Evolutionary conservation across 805 yeast genomes (phyloP).

Genomic region (Metschnikowia picachoensis): DNA sequence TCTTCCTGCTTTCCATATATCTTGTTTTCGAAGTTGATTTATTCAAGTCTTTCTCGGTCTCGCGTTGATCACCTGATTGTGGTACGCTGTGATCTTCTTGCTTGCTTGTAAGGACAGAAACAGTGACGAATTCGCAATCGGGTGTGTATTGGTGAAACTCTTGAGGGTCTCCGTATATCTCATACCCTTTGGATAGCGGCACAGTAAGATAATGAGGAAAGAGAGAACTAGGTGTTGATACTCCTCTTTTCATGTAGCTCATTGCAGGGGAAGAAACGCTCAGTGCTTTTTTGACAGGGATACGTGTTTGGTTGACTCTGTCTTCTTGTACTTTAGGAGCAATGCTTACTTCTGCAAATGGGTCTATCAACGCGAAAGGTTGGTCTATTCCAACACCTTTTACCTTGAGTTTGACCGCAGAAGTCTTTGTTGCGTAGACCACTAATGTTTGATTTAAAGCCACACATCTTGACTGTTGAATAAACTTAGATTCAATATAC

Average conservation of each 20-base stretch:
- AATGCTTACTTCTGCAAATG: conserved; percentile 66
- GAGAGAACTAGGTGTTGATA: conserved; percentile 50
- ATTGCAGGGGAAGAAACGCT: no score
- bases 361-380: conserved; percentile 50
- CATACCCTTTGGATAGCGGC: conserved; percentile 25
- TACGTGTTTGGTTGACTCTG: conserved; percentile 6
- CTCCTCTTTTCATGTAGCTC: conserved; percentile 42
- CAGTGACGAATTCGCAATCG: conserved; percentile 43
- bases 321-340: conserved; percentile 54
- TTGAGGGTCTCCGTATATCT: conserved; percentile 44
- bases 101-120: conserved; percentile 41
- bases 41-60: conserved; percentile 7
- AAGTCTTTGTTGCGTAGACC: conserved; percentile 59
- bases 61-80: conserved; percentile 1
- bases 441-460: conserved; percentile 54
- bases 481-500: conserved; percentile 64
- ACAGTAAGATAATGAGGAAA: conserved; percentile 20
- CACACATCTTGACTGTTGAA: conserved; percentile 80
- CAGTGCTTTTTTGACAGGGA: no score
- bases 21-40: conserved; percentile 6
- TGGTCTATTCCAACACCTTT: conserved; percentile 41
- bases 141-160: conserved; percentile 32
- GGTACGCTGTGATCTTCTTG: conserved; percentile 9
- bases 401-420: conserved; percentile 57
- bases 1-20: conserved; percentile 34